phyloP scores from a whole-genome alignment of 805 yeast species.

The Lachancea kluyveri region DNA sequence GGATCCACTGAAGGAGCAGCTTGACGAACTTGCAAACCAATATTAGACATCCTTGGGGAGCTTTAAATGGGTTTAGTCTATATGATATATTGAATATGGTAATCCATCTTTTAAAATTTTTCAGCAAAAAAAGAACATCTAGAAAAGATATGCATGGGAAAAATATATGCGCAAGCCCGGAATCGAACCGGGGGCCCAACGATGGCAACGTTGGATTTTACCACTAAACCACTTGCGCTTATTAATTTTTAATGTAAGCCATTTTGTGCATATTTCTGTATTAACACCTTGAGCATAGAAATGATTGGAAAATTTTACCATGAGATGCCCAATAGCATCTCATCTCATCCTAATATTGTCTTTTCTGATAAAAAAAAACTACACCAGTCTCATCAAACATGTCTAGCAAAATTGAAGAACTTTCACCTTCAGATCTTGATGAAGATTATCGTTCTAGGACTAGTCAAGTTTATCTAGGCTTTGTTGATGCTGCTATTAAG shows the following conservation, averaged over 20 bases:
- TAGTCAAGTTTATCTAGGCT: constrained; percentile 51
- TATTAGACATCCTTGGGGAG: constrained; percentile 32
- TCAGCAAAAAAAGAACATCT: background rate
- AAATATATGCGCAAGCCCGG: constrained; percentile 26
- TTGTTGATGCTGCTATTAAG: constrained; percentile 53
- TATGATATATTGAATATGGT: background rate
- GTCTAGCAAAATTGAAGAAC: constrained; percentile 12
- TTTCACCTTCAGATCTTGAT: constrained; percentile 19
- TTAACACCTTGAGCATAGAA: background rate
- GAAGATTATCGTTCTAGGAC: constrained; percentile 17
- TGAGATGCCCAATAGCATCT: constrained; percentile 3
- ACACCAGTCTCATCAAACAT: constrained; percentile 3
- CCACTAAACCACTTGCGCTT: constrained; percentile 29
- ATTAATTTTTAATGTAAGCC: background rate
- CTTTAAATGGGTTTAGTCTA: constrained; percentile 42
- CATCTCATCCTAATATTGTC: constrained; percentile 2
- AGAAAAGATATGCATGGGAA: constrained; percentile 1
- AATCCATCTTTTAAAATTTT: constrained; percentile 3
- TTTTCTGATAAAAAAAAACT: too few relatives aligned
- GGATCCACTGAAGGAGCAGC: constrained; percentile 85
- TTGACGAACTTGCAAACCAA: constrained; percentile 62
- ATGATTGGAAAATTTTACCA: constrained; percentile 1
- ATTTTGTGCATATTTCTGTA: background rate
- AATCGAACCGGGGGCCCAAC: constrained; percentile 30
- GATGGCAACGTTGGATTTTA: constrained; percentile 29